Conservation (phyloP, 345 rosid species). For the Arabis alpina region DNA sequence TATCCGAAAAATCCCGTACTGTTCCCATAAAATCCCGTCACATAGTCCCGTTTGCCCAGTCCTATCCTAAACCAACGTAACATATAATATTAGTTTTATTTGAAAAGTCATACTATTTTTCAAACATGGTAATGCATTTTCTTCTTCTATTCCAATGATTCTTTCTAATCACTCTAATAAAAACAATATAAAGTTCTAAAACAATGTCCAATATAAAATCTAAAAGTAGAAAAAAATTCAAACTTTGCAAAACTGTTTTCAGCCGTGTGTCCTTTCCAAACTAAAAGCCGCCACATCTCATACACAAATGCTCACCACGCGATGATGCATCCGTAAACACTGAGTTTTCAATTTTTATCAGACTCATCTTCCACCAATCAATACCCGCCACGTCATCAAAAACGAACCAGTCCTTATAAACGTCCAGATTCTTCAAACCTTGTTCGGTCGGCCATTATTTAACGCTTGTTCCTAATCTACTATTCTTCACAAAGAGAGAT, state of each 20-base stretch:
- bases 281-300: slow-evolving; percentile 33
- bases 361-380: slow-evolving; percentile 33
- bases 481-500: not conserved
- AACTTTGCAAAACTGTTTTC: not conserved
- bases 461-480: slow-evolving; percentile 20
- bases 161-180: too few species aligned
- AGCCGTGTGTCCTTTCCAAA: slow-evolving; percentile 4
- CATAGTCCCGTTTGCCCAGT: too few species aligned
- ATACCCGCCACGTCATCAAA: slow-evolving; percentile 41
- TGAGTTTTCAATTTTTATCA: slow-evolving; percentile 27
- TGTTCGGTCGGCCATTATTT: slow-evolving; percentile 45
- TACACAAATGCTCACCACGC: slow-evolving; percentile 37
- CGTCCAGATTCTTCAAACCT: slow-evolving; percentile 67
- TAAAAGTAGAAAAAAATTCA: not conserved
- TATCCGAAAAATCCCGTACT: too few species aligned
- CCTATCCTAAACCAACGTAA: too few species aligned
- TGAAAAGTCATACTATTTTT: too few species aligned
- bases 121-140: too few species aligned
- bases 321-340: slow-evolving; percentile 51
- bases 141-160: too few species aligned
- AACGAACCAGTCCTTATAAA: not conserved
- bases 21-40: too few species aligned
- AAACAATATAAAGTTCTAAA: too few species aligned
- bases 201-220: too few species aligned
- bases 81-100: too few species aligned